Evolutionary conservation across 2,329 filamentous ascomycete genomes (phyloP).

Genomic region (Fusarium sp.): DNA sequence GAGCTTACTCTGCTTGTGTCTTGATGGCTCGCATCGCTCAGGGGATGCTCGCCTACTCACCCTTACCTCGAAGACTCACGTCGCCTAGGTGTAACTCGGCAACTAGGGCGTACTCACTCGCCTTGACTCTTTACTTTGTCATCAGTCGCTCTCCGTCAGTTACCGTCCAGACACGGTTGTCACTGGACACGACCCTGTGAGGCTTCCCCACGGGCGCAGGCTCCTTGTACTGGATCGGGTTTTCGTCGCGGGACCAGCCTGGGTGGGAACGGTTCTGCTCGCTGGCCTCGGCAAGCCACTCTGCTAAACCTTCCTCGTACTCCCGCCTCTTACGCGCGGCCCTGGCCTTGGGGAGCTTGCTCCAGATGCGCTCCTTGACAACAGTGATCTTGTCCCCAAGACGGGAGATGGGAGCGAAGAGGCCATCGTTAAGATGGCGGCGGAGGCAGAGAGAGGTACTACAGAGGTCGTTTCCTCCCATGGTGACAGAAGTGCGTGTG

Average conservation of each 20-base stretch:
- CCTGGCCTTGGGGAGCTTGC: neutral
- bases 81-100: neutral
- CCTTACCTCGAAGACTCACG: neutral
- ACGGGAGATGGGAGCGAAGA: neutral
- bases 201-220: neutral
- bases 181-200: neutral
- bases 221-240: neutral
- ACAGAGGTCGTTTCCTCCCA: neutral
- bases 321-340: too few relatives aligned
- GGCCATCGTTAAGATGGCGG: neutral
- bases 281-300: too few relatives aligned
- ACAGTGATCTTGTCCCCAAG: neutral
- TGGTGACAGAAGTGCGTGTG: neutral
- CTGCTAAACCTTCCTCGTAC: too few relatives aligned
- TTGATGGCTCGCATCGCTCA: neutral
- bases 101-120: neutral
- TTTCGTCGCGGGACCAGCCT: neutral
- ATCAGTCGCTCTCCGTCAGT: neutral
- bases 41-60: neutral
- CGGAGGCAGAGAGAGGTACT: neutral
- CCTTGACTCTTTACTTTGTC: neutral
- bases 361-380: neutral
- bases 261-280: too few relatives aligned
- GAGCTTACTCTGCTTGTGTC: neutral
- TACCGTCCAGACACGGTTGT: neutral